Evolutionary conservation across 1,284 basidiomycete genomes (phyloP), one percentile per base, ranked within the genome.

Genomic region (Sparassis latifolia): DNA sequence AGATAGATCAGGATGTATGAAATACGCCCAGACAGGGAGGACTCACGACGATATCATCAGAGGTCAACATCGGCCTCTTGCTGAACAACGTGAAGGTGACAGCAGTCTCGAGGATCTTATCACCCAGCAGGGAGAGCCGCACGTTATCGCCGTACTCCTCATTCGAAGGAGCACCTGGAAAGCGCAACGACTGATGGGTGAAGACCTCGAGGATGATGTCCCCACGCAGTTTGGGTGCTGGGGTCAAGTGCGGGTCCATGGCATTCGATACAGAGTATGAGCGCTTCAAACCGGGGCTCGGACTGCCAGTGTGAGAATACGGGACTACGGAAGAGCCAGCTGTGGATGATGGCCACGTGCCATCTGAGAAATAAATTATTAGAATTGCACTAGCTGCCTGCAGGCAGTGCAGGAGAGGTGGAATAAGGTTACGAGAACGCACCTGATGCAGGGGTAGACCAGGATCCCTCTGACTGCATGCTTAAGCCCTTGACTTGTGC

Each of bases 121-220:
- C 66, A 27, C 85, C 85, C 33, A 88, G 67, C 29, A 69, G 64
- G 33, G 76, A 67, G 47, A 88, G 65, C 48, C 83, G 70, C 58
- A 79, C 77, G 56, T 79, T 82, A 62, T 86, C 82, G 52, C 71
- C 73, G 58, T 75, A 77, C 42, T 75, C 70, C 37, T 71, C 69
- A 46, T 66, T 61, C 31, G 62, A 65, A 33, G 67, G 69, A 27
- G 67, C 69, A 39, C 67, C 68, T 41, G 69, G 64, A 44, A 75
- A 74, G 44, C 77, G 71, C 47, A 89, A 69, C 29, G 84, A 84
- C 54, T 66, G 73, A 61, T 89, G 85, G 4, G 82, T 84, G 60
- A 78, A 85, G 44, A 86, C 78, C 56, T 84, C 78, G 49, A 88
- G 73, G 56, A 80, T 68, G 40, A 80, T 65, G 45, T 83, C 78